A percentile compares a stretch with the other conserved stretches of the same genome.
Conservation (phyloP, 495 filamentous ascomycete species). For the Neurospora sp. region DNA sequence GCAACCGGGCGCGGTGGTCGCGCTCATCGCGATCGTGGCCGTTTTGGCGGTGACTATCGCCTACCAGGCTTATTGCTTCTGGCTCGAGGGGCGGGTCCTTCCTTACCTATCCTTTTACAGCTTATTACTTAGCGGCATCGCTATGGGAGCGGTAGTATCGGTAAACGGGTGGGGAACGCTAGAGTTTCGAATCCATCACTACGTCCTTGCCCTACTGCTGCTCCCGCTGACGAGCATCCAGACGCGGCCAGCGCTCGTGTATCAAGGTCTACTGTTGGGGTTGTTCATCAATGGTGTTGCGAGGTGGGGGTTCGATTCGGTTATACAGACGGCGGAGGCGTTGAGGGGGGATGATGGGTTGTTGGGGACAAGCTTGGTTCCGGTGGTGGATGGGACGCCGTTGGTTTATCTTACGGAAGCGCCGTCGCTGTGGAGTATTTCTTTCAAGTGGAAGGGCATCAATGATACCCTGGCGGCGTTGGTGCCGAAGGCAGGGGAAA, state of each 20-base stretch:
- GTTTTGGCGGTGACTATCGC: conserved; percentile 48
- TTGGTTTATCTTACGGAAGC: conserved; percentile 23
- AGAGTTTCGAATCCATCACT: conserved; percentile 89
- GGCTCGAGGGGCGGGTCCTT: conserved; percentile 56
- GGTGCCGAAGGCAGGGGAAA: neutral
- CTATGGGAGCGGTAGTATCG: conserved; percentile 60
- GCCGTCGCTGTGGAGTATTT: conserved; percentile 26
- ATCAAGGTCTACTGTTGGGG: conserved; percentile 80
- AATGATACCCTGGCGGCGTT: neutral
- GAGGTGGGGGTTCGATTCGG: conserved; percentile 83
- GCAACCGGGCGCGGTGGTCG: conserved; percentile 67
- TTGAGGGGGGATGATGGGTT: conserved; percentile 55
- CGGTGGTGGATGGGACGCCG: conserved; percentile 42
- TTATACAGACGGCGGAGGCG: conserved; percentile 69
- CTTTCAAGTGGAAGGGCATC: conserved; percentile 42
- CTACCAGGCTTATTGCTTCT: conserved; percentile 62
- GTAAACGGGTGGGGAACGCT: conserved; percentile 31
- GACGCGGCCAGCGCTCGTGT: conserved; percentile 66
- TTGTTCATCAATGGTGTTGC: conserved; percentile 89
- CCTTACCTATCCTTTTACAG: conserved; percentile 63
- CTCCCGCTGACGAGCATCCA: conserved; percentile 78
- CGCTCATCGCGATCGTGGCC: conserved; percentile 57
- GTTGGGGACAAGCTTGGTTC: conserved; percentile 50
- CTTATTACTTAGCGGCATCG: conserved; percentile 44
- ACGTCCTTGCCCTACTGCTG: conserved; percentile 74